Percentiles rank a stretch among this genome's conserved stretches.
phyloP scores from a whole-genome alignment of 2,329 filamentous ascomycete genomes.

The Curvularia sp. region DNA sequence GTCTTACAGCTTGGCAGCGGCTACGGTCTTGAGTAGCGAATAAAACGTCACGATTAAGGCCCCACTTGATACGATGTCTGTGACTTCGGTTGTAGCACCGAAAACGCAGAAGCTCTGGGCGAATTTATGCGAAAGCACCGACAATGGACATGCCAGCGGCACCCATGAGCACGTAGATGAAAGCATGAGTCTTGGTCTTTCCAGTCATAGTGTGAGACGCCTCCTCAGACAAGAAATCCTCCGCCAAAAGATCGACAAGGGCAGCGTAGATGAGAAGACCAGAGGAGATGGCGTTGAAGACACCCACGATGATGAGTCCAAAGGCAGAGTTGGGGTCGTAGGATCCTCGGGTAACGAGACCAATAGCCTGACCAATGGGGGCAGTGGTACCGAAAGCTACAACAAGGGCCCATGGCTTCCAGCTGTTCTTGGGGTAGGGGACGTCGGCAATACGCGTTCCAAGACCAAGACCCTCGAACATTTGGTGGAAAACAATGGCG shows the following conservation, averaged over 20 bases:
- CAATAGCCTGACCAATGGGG: conserved; percentile 70
- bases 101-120: neutral
- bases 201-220: conserved; percentile 57
- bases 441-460: conserved; percentile 66
- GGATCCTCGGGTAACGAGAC: conserved; percentile 61
- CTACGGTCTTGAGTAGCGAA: neutral
- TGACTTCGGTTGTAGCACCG: neutral
- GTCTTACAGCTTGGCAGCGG: neutral
- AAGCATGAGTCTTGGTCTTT: conserved; percentile 62
- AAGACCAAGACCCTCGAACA: conserved; percentile 69
- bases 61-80: neutral
- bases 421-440: conserved; percentile 63
- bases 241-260: conserved; percentile 68
- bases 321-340: conserved; percentile 70
- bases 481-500: conserved; percentile 69
- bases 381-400: conserved; percentile 69
- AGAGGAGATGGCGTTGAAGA: conserved; percentile 71
- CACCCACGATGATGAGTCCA: conserved; percentile 68
- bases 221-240: conserved; percentile 67
- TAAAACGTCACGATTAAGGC: neutral
- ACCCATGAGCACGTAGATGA: conserved; percentile 52
- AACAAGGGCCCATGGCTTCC: conserved; percentile 67
- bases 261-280: conserved; percentile 68
- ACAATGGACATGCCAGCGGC: conserved; percentile 46
- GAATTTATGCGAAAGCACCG: conserved; percentile 13